Evolutionary conservation across 148 eudicot genomes (phyloP), one percentile per base, ranked within the genome.

Genomic region (Camellia lanceoleosa): DNA sequence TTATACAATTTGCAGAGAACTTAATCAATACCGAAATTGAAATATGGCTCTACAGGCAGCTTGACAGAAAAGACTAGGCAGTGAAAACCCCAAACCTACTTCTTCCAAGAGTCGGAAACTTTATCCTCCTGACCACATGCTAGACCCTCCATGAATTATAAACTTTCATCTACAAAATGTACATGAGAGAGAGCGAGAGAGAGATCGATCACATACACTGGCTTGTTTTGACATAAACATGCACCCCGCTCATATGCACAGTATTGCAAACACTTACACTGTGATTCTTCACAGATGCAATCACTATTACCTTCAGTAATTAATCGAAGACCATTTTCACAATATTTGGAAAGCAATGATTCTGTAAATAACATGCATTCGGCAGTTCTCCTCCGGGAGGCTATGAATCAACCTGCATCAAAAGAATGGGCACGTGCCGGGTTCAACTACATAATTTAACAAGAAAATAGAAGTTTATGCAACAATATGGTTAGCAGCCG

Each of bases 361-460:
- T 30, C 38, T 30, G 38, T 30, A 30, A 30, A 30, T 30, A 30
- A 30, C 38, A 30, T 30, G 38, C 38, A 30, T 30, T 30, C 38
- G 38, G 38, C 38, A 19, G 41, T 19, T 63, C 67, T 23, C 64
- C 12, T 55, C 75, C 14, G 2, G 44, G 72, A 60, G 68, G 55
- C 54, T 55, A 52, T 16, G 72, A 68, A 42, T 78, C 80, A 78
- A 68, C 80, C 80, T 78, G 80, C 73, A 55, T 15, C 30, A 16
- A 77, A 16, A 65, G 54, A 76, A 20, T 16, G 38, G 58, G 18
- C 42, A 47, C 5, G 1, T 30, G 62, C 19, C 44, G 30, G 52
- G 13, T 65, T 63, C 55, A 4, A 14, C 44, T 30, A 47, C 44
- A 47, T 7, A 62, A 19, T 44, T 56, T 74, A 9, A 65, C 69